A percentile compares a stretch with the other conserved stretches of the same genome.
These are phyloP conservation scores for Penicillium sp. DNA, from an alignment of 2,329 filamentous ascomycete species.

Conservation along the genomic window DNA sequence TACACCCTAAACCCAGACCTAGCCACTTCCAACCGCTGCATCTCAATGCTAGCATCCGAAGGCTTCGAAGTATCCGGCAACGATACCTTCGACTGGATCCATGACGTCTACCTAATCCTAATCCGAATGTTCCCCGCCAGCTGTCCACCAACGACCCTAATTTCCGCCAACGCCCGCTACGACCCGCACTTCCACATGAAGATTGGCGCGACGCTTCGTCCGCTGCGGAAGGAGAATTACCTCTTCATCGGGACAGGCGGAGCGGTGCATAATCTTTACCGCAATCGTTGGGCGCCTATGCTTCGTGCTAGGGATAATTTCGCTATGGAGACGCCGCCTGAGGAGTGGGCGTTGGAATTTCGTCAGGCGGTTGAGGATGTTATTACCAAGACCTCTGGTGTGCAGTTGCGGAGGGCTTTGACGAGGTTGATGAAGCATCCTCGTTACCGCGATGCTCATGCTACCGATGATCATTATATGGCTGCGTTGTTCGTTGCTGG, in stretches of 20 bases:
- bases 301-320: constrained; percentile 66
- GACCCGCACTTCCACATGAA: constrained; percentile 62
- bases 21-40: constrained; percentile 53
- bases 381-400: constrained; percentile 59
- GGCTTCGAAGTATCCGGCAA: constrained; percentile 62
- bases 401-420: constrained; percentile 58
- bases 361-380: constrained; percentile 67
- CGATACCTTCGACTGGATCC: constrained; percentile 69
- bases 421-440: constrained; percentile 72
- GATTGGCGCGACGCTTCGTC: constrained; percentile 61
- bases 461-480: constrained; percentile 73
- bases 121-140: constrained; percentile 69
- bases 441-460: constrained; percentile 67
- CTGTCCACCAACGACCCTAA: constrained; percentile 69
- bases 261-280: constrained; percentile 71
- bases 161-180: constrained; percentile 60
- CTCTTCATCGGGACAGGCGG: constrained; percentile 66
- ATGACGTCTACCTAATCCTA: constrained; percentile 71
- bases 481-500: constrained; percentile 67
- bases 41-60: constrained; percentile 53
- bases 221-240: constrained; percentile 58
- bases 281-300: constrained; percentile 70
- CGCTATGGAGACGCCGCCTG: constrained; percentile 62
- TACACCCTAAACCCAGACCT: constrained; percentile 68
- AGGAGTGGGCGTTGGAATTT: constrained; percentile 66